These are phyloP conservation scores for Yamadazyma ubonensis DNA, from an alignment of 805 yeast genomes.

Conservation along the genomic window DNA sequence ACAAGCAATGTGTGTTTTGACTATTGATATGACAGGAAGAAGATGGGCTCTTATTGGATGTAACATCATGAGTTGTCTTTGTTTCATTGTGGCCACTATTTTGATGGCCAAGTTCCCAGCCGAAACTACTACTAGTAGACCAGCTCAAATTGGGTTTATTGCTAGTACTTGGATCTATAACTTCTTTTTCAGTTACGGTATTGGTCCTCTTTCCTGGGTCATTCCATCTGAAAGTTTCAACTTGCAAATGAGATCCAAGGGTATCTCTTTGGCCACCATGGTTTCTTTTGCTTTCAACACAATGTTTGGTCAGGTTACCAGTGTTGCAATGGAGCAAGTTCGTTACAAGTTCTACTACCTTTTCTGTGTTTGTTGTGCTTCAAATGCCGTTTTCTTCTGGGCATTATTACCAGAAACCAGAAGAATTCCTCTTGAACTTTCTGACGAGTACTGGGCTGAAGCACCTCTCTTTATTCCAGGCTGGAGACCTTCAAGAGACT, in stretches of 20 bases:
- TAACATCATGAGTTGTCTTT: constrained; percentile 29
- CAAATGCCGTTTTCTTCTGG: constrained; percentile 30
- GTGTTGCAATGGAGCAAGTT: constrained; percentile 22
- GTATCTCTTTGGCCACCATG: constrained; percentile 30
- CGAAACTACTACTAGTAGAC: constrained; percentile 20
- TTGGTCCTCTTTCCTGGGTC: constrained; percentile 39
- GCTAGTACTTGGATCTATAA: constrained; percentile 25
- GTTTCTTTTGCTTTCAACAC: constrained; percentile 31
- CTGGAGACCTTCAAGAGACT: constrained; percentile 16
- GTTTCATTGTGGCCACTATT: constrained; percentile 26
- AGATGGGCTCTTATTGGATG: constrained; percentile 34
- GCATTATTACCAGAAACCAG: constrained; percentile 33
- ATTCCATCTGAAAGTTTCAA: constrained; percentile 40
- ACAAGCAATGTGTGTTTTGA: constrained; percentile 34
- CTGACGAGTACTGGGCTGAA: constrained; percentile 17
- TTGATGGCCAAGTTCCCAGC: constrained; percentile 19
- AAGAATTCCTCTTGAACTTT: constrained; percentile 17
- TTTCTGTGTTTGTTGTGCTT: constrained; percentile 22
- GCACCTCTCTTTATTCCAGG: constrained; percentile 18
- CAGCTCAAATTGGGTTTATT: constrained; percentile 39
- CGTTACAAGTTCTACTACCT: constrained; percentile 22
- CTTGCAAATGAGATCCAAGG: constrained; percentile 38
- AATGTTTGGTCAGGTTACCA: constrained; percentile 33
- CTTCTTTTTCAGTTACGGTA: constrained; percentile 32
- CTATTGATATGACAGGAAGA: constrained; percentile 37